These are phyloP conservation scores for Sextonia rubra DNA, from an alignment of 164 flowering plant species.

Conservation along the genomic window DNA sequence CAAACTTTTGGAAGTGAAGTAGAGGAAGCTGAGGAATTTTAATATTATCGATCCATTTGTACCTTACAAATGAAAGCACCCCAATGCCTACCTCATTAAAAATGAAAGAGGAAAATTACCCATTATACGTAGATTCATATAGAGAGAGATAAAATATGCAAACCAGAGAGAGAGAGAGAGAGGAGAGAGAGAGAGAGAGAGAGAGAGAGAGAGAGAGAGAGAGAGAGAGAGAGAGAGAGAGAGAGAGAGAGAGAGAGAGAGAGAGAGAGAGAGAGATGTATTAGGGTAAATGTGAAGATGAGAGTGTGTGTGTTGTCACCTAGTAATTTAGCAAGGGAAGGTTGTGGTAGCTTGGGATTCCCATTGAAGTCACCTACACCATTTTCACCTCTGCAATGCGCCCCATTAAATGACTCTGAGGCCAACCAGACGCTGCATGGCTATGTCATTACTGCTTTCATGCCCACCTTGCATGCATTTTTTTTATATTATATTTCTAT, in stretches of 20 bases:
- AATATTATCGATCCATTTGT: too few species aligned
- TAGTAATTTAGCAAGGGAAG: neutral
- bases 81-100: too few species aligned
- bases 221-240: neutral
- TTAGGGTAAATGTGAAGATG: neutral
- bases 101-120: too few species aligned
- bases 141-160: neutral
- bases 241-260: neutral
- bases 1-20: too few species aligned
- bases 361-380: neutral
- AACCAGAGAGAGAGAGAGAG: neutral
- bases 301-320: neutral
- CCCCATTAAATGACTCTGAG: neutral
- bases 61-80: neutral
- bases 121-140: too few species aligned
- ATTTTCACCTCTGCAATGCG: neutral
- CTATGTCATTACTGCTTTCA: neutral
- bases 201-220: neutral
- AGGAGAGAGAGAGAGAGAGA: neutral
- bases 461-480: neutral
- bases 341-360: neutral
- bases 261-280: neutral
- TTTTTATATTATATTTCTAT: too few species aligned
- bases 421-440: neutral
- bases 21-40: neutral